These are phyloP conservation scores for Purshia tridentata DNA, from an alignment of 306 rosid genomes.

Conservation along the genomic window DNA sequence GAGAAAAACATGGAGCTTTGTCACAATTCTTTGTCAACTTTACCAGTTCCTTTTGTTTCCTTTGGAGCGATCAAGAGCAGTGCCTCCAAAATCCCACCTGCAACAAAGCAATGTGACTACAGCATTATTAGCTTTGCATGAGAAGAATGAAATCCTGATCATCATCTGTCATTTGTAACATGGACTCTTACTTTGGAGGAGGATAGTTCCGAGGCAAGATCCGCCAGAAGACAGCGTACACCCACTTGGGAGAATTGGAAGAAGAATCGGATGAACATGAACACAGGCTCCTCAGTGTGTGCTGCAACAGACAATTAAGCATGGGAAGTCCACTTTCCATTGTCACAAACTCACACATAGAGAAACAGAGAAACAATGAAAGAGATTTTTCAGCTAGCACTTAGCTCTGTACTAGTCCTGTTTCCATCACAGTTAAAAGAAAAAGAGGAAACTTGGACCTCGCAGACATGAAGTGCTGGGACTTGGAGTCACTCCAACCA, in stretches of 20 bases:
- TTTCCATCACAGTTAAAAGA: constrained; percentile 31
- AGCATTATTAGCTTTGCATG: not conserved
- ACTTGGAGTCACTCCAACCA: constrained; percentile 36
- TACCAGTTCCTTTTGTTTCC: constrained; percentile 93
- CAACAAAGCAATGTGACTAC: constrained; percentile 18
- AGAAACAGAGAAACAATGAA: constrained; percentile 19
- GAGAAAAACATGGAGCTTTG: not conserved
- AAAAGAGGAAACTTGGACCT: constrained; percentile 12
- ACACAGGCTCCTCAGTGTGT: constrained; percentile 65
- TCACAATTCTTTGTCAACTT: constrained; percentile 19
- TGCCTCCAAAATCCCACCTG: constrained; percentile 93
- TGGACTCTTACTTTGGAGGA: constrained; percentile 68
- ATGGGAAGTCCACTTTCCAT: constrained; percentile 79
- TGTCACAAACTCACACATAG: constrained; percentile 12
- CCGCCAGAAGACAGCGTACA: constrained; percentile 85
- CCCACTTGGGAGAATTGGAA: constrained; percentile 69
- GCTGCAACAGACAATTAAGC: constrained; percentile 76
- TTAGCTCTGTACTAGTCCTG: constrained; percentile 11
- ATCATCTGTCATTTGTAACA: not conserved
- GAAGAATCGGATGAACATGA: constrained; percentile 50
- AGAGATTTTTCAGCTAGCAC: not conserved
- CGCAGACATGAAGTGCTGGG: constrained; percentile 32
- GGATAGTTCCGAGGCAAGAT: constrained; percentile 81
- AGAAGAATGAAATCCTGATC: no score
- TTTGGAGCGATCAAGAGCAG: constrained; percentile 73